Evolutionary conservation across 2,329 filamentous ascomycete genomes (phyloP).

Genomic region (Coniochaeta prunicola): DNA sequence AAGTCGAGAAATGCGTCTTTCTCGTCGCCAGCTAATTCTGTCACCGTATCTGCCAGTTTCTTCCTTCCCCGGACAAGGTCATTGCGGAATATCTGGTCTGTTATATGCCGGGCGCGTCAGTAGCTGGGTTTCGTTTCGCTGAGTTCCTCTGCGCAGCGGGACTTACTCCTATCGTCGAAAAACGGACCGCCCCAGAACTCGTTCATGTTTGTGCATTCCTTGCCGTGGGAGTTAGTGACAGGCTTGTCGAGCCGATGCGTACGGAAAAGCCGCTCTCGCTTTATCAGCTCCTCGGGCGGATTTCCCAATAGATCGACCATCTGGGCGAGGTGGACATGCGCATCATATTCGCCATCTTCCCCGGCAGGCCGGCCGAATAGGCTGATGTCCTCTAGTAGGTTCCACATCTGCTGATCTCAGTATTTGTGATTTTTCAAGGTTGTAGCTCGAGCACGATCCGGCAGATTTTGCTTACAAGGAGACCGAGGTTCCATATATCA

Average conservation of each 20-base stretch:
- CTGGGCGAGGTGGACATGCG: background rate
- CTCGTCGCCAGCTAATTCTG: background rate
- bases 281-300: background rate
- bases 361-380: background rate
- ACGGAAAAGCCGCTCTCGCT: background rate
- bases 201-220: background rate
- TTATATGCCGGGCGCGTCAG: background rate
- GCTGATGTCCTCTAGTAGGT: background rate
- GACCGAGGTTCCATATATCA: slow-evolving; percentile 15
- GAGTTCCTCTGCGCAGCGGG: too few relatives aligned
- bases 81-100: background rate
- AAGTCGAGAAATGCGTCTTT: background rate
- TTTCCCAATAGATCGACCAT: background rate
- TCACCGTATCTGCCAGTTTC: background rate
- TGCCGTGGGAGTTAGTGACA: background rate
- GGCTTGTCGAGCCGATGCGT: background rate
- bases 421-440: too few relatives aligned
- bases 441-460: too few relatives aligned
- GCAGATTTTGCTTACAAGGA: slow-evolving; percentile 10
- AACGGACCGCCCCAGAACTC: slow-evolving; percentile 1
- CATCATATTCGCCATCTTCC: background rate
- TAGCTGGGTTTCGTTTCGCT: too few relatives aligned
- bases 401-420: background rate
- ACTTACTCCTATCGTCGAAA: background rate
- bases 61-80: background rate